Conservation (phyloP, 2,329 filamentous ascomycete genomes). For the Fusarium aywerte region DNA sequence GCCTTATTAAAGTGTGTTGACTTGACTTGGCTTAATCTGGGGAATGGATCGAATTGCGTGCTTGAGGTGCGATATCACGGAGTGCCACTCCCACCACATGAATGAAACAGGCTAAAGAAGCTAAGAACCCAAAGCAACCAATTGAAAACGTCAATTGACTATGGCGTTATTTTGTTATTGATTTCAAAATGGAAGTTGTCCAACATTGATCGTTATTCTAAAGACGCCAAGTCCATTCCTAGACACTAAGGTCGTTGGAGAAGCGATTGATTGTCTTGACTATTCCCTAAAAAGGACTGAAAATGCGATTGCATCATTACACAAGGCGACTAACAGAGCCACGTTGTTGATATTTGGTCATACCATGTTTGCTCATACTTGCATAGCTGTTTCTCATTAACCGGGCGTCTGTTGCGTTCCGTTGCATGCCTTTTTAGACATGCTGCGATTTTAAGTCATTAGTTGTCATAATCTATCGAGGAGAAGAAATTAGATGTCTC, state of each 20-base stretch:
- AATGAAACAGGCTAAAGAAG: slow-evolving; percentile 14
- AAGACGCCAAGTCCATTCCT: not conserved
- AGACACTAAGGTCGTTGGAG: not conserved
- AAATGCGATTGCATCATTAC: slow-evolving; percentile 20
- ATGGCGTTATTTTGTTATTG: slow-evolving; percentile 33
- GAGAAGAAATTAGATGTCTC: too few relatives aligned
- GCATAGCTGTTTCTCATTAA: not conserved
- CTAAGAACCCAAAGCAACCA: slow-evolving; percentile 3
- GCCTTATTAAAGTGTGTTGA: slow-evolving; percentile 29
- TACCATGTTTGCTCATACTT: not conserved
- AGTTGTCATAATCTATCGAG: too few relatives aligned
- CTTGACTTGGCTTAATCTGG: slow-evolving; percentile 8
- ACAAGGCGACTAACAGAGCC: not conserved
- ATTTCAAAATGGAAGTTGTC: not conserved
- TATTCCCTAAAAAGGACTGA: slow-evolving; percentile 9
- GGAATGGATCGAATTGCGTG: slow-evolving; percentile 41
- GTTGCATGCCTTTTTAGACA: not conserved
- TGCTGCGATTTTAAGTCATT: too few relatives aligned
- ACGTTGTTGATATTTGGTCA: not conserved
- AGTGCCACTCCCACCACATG: slow-evolving; percentile 38
- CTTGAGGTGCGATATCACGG: slow-evolving; percentile 43
- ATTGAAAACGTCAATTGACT: not conserved
- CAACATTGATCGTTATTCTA: not conserved
- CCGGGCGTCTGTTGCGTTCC: not conserved
- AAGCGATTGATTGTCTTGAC: slow-evolving; percentile 13